Evolutionary conservation across 148 eudicot species (phyloP), one percentile per base, ranked within the genome.

Genomic region (Rhododendron henanense): DNA sequence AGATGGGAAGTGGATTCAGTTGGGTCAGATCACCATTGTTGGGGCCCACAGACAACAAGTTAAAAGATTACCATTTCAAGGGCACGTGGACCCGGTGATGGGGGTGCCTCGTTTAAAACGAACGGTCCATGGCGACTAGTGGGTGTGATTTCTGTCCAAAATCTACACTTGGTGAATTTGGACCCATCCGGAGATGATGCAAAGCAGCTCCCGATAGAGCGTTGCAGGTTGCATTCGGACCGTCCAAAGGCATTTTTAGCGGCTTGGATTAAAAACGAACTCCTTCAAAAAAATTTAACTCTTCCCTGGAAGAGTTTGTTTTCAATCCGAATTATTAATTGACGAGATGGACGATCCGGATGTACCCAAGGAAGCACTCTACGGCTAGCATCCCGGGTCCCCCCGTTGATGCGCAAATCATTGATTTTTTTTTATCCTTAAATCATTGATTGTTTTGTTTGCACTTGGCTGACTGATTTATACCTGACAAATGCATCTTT

Each of bases 11-110:
- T 71, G 77, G 7, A 73, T 13, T 73, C 35, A 33, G 78, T 74
- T 74, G 25, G 79, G n/a, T 75, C 79, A 75, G 25, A 75, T 75
- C 79, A 75, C 5, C 47, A 75, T 39, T 75, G 3, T 6, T 15
- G 5, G 67, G 83, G 41, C n/a, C 83, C 63, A 28, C 63, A 31
- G 78, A 37, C 78, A 74, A 28, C 14, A 65, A 25, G 33, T 65
- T 41, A 5, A 59, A 51, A 25, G 77, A 73, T 35, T 15, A 75
- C 65, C 23, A 25, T 15, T 50, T 51, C 13, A 25, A 53, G 14
- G 37, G 61, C 83, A 81, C 45, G 65, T 81, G 65, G 83, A 10
- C n/a, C 83, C 19, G 35, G 67, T 81, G 83, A 81, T 9, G 83
- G 9, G 83, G 65, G 45, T 6, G 23, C 48, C 83, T 16, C 9